Evolutionary conservation across 495 filamentous ascomycete genomes (phyloP), one percentile per base, ranked within the genome.

Genomic region (Cetradonia linearis): DNA sequence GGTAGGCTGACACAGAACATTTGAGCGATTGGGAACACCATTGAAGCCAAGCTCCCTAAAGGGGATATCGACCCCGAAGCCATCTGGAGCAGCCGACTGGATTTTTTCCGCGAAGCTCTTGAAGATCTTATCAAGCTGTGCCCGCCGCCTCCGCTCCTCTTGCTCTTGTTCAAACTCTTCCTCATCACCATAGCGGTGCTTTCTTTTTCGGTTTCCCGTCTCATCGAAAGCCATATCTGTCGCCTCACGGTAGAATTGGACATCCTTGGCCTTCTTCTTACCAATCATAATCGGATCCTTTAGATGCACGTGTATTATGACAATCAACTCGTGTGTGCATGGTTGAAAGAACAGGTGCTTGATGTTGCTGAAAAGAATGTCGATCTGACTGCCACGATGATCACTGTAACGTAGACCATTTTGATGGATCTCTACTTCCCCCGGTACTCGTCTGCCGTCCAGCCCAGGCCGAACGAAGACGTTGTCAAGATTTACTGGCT

Each of bases 341-440:
- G 94, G 94, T 70, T 99, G 94, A 79, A 99, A 99, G 76, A 99
- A 99, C 1, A 97, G 80, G 68, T 97, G 93, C 71, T 95, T 94
- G 69, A 99, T 86, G 69, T 99, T 99, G 78, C 88, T 94, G 78
- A 99, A 99, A 1, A 97, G 83, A 50, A 97, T 84, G 67, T 99
- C 94, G 52, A 99, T 87, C 34, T 63, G 60, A 48, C 56, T 63
- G 30, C 66, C 66, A 55, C 83, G 81, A 70, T 91, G 87, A 63
- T 86, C 83, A 34, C 82, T 83, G 73, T 99, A 97, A 53, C 94
- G 86, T 47, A 99, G 86, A 90, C 94, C 94, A 69, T 99, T 99
- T 67, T 96, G 89, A 71, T 99, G 94, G 50, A 99, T 95, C 71
- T 96, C 91, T 27, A 99, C 83, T 70, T 91, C 88, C 54, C 94